Evolutionary conservation across 768 basidiomycete genomes (phyloP).

Genomic region (Kwoniella mangroviensis): DNA sequence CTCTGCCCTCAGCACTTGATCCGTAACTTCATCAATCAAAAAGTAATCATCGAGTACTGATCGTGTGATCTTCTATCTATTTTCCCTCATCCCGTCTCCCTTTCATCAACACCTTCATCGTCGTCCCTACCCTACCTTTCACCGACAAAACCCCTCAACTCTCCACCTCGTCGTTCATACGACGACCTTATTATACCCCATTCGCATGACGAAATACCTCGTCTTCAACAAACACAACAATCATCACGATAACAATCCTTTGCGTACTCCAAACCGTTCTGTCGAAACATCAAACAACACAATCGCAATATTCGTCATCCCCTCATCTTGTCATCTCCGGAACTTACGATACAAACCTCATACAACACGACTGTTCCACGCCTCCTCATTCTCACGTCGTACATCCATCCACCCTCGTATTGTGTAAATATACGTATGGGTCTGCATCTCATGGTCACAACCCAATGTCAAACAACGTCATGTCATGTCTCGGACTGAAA

Average conservation of each 20-base stretch:
- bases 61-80: neutral
- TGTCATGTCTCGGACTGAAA: slow-evolving; percentile 11
- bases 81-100: neutral
- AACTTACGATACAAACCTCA: neutral
- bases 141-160: neutral
- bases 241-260: neutral
- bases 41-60: neutral
- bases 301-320: neutral
- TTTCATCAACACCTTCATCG: neutral
- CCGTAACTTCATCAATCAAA: neutral
- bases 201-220: neutral
- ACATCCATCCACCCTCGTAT: too few species aligned
- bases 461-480: neutral
- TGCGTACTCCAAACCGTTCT: neutral
- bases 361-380: neutral
- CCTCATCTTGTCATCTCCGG: neutral
- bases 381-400: neutral
- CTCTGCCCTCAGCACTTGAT: neutral
- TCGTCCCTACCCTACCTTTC: neutral
- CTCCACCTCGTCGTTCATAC: neutral
- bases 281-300: neutral
- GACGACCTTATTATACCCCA: too few species aligned
- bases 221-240: neutral
- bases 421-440: too few species aligned
- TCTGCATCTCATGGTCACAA: neutral